Evolutionary conservation across 495 filamentous ascomycete species (phyloP), one percentile per base, ranked within the genome.

Genomic region (Aspergillus olivimuriae): DNA sequence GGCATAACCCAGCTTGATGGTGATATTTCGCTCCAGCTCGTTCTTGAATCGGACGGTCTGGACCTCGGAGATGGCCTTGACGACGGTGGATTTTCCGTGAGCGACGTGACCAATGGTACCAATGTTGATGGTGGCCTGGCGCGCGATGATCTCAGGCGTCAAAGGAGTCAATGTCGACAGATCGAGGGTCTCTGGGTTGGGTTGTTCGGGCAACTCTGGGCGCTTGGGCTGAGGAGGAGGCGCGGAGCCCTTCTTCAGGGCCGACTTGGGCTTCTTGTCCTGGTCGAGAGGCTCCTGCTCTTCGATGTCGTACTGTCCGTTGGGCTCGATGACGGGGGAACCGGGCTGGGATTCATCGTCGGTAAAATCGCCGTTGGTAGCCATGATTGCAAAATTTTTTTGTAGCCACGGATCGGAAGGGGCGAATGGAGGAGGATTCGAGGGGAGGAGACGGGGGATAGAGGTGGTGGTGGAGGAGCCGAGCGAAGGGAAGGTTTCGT

Each of bases 21-120:
- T 98, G 59, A 98, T 98, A 61, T 98, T 98, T 52, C 92, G 77
- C 72, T 97, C 92, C 66, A 96, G 71, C 68, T 98, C 92, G 69
- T 95, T 98, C 82, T 98, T 98, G 77, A 98, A 98, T 46, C 92
- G 80, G 56, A 98, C 92, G 11, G 92, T 98, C 76, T 98, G 92
- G 20, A 98, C 92, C 36, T 92, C 94, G 0, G 92, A 96, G 51
- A 98, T 96, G 43, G 92, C 92, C 77, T 98, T 98, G 45, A 98
- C 92, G 17, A 98, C 94, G 12, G 92, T 98, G 32, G 86, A 91
- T 66, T 98, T 97, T 47, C 92, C 89, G 80, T 97, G 91, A 56
- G 92, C 94, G 75, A 96, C 91, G 66, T 97, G 94, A 37, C 92
- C 92, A 65, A 98, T 97, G 26, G 92, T 96, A 50, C 90, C 92